Evolutionary conservation across 2,329 filamentous ascomycete genomes (phyloP), one percentile per base, ranked within the genome.

Genomic region (Sporothrix brasiliensis): DNA sequence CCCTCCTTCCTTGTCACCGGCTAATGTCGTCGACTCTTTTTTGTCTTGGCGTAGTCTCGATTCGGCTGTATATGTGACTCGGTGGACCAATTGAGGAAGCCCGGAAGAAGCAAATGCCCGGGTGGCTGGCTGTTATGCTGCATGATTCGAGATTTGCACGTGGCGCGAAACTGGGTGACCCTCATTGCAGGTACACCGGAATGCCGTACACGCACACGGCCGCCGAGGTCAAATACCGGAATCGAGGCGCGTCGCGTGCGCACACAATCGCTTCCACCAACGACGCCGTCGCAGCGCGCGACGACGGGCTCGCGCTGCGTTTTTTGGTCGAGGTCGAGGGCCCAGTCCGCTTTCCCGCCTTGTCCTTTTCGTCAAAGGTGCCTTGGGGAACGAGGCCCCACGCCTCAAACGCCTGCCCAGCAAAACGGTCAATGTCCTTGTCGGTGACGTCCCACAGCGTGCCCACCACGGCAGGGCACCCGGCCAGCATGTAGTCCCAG

Each of bases 381-480:
- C 85, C 85, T 79, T 75, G 75, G 1, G 79, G 77, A 68, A 91
- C 82, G 7, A 99, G 79, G 0, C 95, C 95, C 95, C 95, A 99
- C 75, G 91, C 86, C 77, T 95, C 91, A 78, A 97, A 91, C 2
- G 91, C 83, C 34, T 86, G 85, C 47, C 90, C 88, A 0, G 94
- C 92, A 79, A 97, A 97, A 21, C 94, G 91, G 81, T 99, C 96
- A 78, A 97, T 97, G 79, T 99, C 95, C 76, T 92, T 92, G 79
- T 99, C 95, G 11, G 95, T 99, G 66, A 99, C 95, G 79, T 99
- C 95, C 95, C 95, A 99, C 50, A 99, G 84, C 19, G 94, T 97
- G 60, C 93, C 95, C 2, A 98, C 89, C 11, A 98, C 88, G 0
- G 94, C 93, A 3, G 93, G 93, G 75, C 87, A 89, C 0, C 93